These are phyloP conservation scores for Scheffersomyces lignosus DNA, from an alignment of 805 yeast species.

Conservation along the genomic window DNA sequence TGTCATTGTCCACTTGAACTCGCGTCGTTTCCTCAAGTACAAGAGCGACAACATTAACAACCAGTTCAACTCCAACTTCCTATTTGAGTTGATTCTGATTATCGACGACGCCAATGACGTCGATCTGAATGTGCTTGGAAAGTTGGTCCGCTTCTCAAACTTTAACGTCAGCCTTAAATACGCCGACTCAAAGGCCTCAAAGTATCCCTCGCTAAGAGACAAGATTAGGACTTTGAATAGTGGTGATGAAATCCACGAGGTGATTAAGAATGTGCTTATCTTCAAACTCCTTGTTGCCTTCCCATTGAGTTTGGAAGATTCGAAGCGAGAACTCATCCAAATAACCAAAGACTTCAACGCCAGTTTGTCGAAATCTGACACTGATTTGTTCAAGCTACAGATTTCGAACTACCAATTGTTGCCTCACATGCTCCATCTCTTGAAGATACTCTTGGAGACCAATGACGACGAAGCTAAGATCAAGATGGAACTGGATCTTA, in stretches of 20 bases:
- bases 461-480: slow-evolving; percentile 12
- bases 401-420: slow-evolving; percentile 31
- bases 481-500: neutral
- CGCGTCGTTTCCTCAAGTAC: slow-evolving; percentile 4
- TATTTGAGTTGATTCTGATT: slow-evolving; percentile 8
- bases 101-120: slow-evolving; percentile 6
- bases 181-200: neutral
- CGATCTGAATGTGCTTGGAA: slow-evolving; percentile 1
- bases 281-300: slow-evolving; percentile 23
- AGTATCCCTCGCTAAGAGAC: slow-evolving; percentile 1
- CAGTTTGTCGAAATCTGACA: slow-evolving; percentile 8
- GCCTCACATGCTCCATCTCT: slow-evolving; percentile 31
- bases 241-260: slow-evolving; percentile 10
- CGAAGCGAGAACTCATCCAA: slow-evolving; percentile 17
- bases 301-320: slow-evolving; percentile 13
- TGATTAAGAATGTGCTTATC: slow-evolving; percentile 14
- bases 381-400: slow-evolving; percentile 20
- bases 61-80: slow-evolving; percentile 9
- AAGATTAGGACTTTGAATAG: slow-evolving; percentile 3
- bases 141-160: slow-evolving; percentile 8
- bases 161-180: slow-evolving; percentile 7
- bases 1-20: slow-evolving; percentile 8
- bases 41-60: slow-evolving; percentile 6
- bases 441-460: slow-evolving; percentile 19
- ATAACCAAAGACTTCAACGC: slow-evolving; percentile 16